phyloP scores from a whole-genome alignment of 495 filamentous ascomycete species.

The Pyronema omphalodes region DNA sequence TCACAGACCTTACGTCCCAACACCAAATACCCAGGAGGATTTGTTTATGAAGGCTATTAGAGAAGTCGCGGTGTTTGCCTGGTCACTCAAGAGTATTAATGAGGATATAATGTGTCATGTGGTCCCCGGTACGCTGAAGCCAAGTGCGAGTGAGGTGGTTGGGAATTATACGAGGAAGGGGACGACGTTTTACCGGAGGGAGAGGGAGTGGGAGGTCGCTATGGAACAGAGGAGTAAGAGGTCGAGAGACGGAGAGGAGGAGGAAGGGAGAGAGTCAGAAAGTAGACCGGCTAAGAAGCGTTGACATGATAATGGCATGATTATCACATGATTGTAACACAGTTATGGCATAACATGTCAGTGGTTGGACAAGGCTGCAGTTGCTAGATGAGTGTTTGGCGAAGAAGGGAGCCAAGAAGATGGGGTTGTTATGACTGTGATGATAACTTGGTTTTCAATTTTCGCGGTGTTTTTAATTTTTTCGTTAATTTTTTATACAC shows the following conservation, averaged over 20 bases:
- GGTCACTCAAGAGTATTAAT: constrained; percentile 68
- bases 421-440: too few relatives aligned
- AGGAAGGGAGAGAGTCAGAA: not conserved
- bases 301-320: too few relatives aligned
- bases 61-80: constrained; percentile 69
- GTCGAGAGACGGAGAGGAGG: not conserved
- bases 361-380: too few relatives aligned
- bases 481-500: too few relatives aligned
- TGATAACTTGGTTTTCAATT: too few relatives aligned
- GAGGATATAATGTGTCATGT: constrained; percentile 33
- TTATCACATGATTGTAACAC: too few relatives aligned
- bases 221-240: not conserved
- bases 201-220: not conserved
- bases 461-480: too few relatives aligned
- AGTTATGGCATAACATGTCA: too few relatives aligned
- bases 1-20: constrained; percentile 16
- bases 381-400: too few relatives aligned
- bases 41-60: constrained; percentile 65
- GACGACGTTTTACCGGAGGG: not conserved
- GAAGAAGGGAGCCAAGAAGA: too few relatives aligned
- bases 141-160: not conserved
- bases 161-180: not conserved
- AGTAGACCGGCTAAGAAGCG: too few relatives aligned
- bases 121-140: not conserved
- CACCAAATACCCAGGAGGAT: constrained; percentile 35